Conservation (phyloP, 176 grass and related monocot genomes). For the Carex kokanica region DNA sequence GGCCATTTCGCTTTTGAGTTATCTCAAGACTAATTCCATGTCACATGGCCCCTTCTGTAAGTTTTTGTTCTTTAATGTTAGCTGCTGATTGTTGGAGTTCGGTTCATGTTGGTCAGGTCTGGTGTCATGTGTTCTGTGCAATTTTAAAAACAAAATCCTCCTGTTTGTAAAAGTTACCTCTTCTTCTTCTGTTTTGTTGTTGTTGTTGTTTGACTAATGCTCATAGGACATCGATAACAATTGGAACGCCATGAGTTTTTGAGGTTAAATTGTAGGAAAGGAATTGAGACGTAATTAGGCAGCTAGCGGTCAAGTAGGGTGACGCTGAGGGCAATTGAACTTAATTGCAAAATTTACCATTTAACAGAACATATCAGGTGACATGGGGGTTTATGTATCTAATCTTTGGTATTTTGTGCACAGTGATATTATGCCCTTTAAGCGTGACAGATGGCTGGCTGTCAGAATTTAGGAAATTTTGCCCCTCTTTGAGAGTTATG, state of each 20-base stretch:
- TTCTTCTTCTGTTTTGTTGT: neutral
- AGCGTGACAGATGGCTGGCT: slow-evolving; percentile 78
- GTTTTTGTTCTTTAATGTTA: slow-evolving; percentile 20
- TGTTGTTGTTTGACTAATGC: neutral
- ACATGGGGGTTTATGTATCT: slow-evolving; percentile 25
- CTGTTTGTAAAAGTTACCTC: neutral
- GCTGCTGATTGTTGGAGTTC: neutral
- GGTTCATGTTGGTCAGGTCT: neutral
- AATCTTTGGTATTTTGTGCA: slow-evolving; percentile 9
- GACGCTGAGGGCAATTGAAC: neutral
- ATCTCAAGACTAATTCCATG: slow-evolving; percentile 53
- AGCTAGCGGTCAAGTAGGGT: too few species aligned
- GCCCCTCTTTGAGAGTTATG: slow-evolving; percentile 53
- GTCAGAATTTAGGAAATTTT: slow-evolving; percentile 79
- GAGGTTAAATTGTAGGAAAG: neutral
- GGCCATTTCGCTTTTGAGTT: slow-evolving; percentile 77
- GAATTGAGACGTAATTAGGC: neutral
- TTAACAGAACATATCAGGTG: neutral
- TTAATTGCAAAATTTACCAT: neutral
- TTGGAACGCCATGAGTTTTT: neutral
- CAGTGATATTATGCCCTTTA: slow-evolving; percentile 91
- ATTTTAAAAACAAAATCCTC: neutral
- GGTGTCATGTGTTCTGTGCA: neutral
- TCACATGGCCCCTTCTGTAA: slow-evolving; percentile 65
- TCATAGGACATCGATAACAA: neutral